Percentiles rank a stretch among this genome's conserved stretches.
Conservation (phyloP, 2,329 filamentous ascomycete species). For the Aspergillus quadrilineatus region DNA sequence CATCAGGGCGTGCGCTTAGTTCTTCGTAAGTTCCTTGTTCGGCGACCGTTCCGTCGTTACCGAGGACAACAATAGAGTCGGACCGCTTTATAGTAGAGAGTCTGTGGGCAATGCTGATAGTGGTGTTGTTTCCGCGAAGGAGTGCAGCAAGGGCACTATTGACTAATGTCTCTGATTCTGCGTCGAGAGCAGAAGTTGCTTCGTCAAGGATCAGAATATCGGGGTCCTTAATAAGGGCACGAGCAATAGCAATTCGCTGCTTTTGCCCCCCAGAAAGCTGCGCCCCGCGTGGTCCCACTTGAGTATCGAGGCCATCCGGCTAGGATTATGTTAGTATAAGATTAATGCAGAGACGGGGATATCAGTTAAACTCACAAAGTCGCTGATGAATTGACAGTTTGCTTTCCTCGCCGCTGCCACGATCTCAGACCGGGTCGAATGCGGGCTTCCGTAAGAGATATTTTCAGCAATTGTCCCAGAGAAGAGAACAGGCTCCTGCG, state of each 20-base stretch:
- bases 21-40: slow-evolving; percentile 83
- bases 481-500: slow-evolving; percentile 93
- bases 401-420: slow-evolving; percentile 83
- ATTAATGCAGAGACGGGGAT: not conserved
- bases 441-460: slow-evolving; percentile 84
- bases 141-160: slow-evolving; percentile 83
- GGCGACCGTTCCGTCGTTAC: slow-evolving; percentile 80
- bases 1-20: slow-evolving; percentile 69
- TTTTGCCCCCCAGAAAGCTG: slow-evolving; percentile 96
- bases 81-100: slow-evolving; percentile 95
- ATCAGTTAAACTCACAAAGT: slow-evolving; percentile 63
- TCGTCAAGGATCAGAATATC: slow-evolving; percentile 97
- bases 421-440: slow-evolving; percentile 76
- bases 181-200: slow-evolving; percentile 91
- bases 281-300: slow-evolving; percentile 85
- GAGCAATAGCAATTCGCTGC: slow-evolving; percentile 94
- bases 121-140: slow-evolving; percentile 85
- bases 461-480: slow-evolving; percentile 75
- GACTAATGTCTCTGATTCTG: slow-evolving; percentile 93
- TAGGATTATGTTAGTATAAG: slow-evolving; percentile 27
- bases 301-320: slow-evolving; percentile 91
- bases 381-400: slow-evolving; percentile 94
- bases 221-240: slow-evolving; percentile 89
- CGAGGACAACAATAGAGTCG: slow-evolving; percentile 90
- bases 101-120: slow-evolving; percentile 94